A percentile compares a stretch with the other conserved stretches of the same genome.
These are phyloP conservation scores for Fusarium oxysporum DNA, from an alignment of 2,329 filamentous ascomycete genomes.

Conservation along the genomic window DNA sequence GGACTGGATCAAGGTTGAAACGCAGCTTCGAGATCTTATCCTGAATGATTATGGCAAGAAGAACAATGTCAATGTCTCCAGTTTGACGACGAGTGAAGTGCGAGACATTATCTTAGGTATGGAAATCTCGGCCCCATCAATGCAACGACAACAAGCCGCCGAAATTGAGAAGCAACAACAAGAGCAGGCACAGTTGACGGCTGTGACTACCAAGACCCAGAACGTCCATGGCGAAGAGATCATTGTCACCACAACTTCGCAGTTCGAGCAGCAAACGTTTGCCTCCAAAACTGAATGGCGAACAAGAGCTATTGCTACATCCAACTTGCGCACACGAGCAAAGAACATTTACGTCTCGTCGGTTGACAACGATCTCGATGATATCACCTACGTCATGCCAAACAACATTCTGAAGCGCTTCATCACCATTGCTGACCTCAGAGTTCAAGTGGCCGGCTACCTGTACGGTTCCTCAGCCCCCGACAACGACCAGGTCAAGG, in stretches of 20 bases:
- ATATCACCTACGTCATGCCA: conserved; percentile 97
- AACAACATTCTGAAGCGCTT: conserved; percentile 99
- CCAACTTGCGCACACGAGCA: conserved; percentile 89
- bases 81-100: conserved; percentile 95
- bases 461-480: conserved; percentile 92
- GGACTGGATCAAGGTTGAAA: conserved; percentile 99
- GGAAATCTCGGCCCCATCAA: conserved; percentile 97
- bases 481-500: conserved; percentile 97
- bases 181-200: conserved; percentile 95
- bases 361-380: conserved; percentile 90
- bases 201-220: conserved; percentile 97
- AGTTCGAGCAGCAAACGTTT: conserved; percentile 97
- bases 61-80: conserved; percentile 99
- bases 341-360: conserved; percentile 99
- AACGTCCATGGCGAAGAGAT: conserved; percentile 98
- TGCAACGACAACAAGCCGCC: conserved; percentile 97
- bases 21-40: conserved; percentile 93
- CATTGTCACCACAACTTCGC: conserved; percentile 96
- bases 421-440: conserved; percentile 95
- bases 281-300: conserved; percentile 99
- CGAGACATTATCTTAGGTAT: conserved; percentile 98
- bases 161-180: conserved; percentile 99
- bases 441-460: conserved; percentile 96
- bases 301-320: conserved; percentile 94
- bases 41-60: conserved; percentile 99